Base-by-base conservation (phyloP, 805 yeast species). In the Danielia reshetovae region DNA sequence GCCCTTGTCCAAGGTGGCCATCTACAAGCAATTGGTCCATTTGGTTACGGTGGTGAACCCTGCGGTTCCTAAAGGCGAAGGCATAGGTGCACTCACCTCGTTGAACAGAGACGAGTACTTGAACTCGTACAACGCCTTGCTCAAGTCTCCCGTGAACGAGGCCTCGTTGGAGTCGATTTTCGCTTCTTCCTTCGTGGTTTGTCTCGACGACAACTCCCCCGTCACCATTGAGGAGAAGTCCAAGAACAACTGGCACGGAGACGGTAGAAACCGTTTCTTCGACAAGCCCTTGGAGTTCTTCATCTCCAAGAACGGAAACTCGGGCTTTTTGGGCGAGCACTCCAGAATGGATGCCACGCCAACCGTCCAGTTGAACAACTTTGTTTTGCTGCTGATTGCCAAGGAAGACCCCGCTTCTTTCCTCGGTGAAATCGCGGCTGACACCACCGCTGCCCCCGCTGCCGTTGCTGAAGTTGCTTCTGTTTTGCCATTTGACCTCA, bases 271-370 rank as follows among this genome's bases (percentile, higher is more conserved):
- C 70, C 74, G 98, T 52, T 90, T 74, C 69, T 90, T 75, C 59
- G 97, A 90, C 69, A 90, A 90, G 69, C 90, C 96, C 4, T 67
- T 85, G 40, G 93, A 90, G 68, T 80, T 86, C 58, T 74, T 88
- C 48, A 78, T 90, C 35, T 68, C 84, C 40, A 80, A 77, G 43
- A 88, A 87, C 60, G 96, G 93, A 40, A 72, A 79, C 43, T 85
- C 96, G 6, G 97, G 97, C 1, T 90, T 89, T 67, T 64, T 88
- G 55, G 97, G 95, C 43, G 98, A 90, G 68, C 98, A 90, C 68
- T 87, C 97, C 15, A 84, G 78, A 69, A 90, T 90, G 97, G 98
- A 90, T 61, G 98, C 97, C 43, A 86, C 96, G 7, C 95, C 97
- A 55, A 90, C 96, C 19, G 77, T 86, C 52, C 79, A 87, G 45